Evolutionary conservation across 371 early-diverging fungal species (phyloP).

Genomic region (Mucor piriformis): DNA sequence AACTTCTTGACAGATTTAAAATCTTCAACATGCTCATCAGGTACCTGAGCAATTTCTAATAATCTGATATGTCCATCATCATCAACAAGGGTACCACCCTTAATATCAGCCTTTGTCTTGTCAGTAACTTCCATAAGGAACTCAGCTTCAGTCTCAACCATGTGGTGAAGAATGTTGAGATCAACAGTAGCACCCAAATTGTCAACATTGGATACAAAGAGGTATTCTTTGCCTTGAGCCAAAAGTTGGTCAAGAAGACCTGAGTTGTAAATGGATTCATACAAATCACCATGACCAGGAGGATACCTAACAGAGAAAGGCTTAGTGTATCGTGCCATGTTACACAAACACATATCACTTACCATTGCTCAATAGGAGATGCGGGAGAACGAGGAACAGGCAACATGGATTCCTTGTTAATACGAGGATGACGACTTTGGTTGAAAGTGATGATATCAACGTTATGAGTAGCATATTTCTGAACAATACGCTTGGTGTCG

Average conservation of each 20-base stretch:
- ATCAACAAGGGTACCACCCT: constrained; percentile 99
- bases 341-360: not conserved
- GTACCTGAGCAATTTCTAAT: constrained; percentile 99
- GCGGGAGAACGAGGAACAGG: constrained; percentile 79
- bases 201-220: constrained; percentile 99
- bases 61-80: constrained; percentile 95
- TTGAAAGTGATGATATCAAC: constrained; percentile 96
- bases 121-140: constrained; percentile 99
- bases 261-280: constrained; percentile 92
- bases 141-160: constrained; percentile 89
- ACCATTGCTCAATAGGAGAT: constrained; percentile 61
- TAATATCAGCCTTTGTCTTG: constrained; percentile 99
- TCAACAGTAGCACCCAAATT: constrained; percentile 99
- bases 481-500: constrained; percentile 95
- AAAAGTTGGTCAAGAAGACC: constrained; percentile 96
- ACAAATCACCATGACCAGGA: constrained; percentile 99
- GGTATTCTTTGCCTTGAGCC: constrained; percentile 97
- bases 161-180: constrained; percentile 88
- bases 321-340: not conserved
- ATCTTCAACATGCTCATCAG: constrained; percentile 96
- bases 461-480: constrained; percentile 92
- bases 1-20: constrained; percentile 99
- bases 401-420: constrained; percentile 91
- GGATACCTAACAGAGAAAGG: constrained; percentile 78
- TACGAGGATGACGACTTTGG: constrained; percentile 96